Evolutionary conservation across 768 basidiomycete species (phyloP).

Genomic region (Auricularia sp.): DNA sequence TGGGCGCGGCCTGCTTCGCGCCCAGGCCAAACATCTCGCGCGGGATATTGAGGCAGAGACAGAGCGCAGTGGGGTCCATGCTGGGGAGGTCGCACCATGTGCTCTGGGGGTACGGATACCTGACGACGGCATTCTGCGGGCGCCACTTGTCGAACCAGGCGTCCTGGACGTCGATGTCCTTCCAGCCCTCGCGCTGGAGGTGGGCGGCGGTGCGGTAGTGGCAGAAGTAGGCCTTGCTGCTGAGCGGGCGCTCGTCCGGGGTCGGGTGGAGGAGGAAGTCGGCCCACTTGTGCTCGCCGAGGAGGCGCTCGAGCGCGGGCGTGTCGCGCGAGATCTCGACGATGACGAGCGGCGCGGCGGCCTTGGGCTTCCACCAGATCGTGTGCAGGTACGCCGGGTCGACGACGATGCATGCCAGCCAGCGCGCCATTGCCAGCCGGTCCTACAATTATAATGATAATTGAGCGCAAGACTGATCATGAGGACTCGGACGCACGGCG

Average conservation of each 20-base stretch:
- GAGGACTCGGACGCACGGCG: conserved; percentile 22
- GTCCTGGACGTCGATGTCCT: conserved; percentile 32
- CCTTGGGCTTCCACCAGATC: conserved; percentile 42
- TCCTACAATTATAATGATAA: neutral
- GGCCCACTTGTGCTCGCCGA: conserved; percentile 44
- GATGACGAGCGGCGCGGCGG: conserved; percentile 34
- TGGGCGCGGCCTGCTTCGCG: too few species aligned
- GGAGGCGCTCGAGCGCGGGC: conserved; percentile 24
- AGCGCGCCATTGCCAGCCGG: conserved; percentile 22
- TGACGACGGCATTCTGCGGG: conserved; percentile 22
- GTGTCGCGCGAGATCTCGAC: conserved; percentile 36
- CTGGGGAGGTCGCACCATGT: conserved; percentile 30
- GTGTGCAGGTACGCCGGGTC: conserved; percentile 25
- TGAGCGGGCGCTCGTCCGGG: conserved; percentile 27
- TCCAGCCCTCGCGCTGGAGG: conserved; percentile 48
- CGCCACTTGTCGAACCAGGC: conserved; percentile 34
- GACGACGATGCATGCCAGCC: conserved; percentile 39
- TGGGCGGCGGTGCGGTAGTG: conserved; percentile 33
- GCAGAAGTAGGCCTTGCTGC: conserved; percentile 35
- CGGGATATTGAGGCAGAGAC: conserved; percentile 38
- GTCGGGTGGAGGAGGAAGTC: conserved; percentile 34
- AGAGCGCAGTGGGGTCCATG: conserved; percentile 27
- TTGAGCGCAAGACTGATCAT: neutral
- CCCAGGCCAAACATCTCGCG: conserved; percentile 14
- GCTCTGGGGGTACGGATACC: conserved; percentile 32